Percentiles rank a stretch among this genome's conserved stretches.
phyloP scores from a whole-genome alignment of 2,329 filamentous ascomycete genomes.

The Xylaria sp. region DNA sequence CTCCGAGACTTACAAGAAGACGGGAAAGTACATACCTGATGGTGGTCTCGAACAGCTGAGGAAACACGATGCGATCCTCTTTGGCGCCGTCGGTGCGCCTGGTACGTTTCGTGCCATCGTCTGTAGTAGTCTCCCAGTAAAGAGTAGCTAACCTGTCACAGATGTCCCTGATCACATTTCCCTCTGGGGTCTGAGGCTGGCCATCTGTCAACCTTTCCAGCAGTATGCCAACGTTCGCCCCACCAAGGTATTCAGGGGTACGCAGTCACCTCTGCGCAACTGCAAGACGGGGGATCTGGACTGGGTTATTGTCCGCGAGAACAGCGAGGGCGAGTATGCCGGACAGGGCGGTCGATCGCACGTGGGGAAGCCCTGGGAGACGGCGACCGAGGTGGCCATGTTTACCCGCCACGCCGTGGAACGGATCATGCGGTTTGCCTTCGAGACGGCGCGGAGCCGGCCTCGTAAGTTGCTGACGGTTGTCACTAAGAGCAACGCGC shows the following conservation, averaged over 20 bases:
- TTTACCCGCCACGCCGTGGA: conserved; percentile 71
- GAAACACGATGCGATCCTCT: conserved; percentile 68
- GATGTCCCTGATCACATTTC: conserved; percentile 74
- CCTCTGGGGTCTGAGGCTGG: conserved; percentile 71
- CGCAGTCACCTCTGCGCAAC: conserved; percentile 65
- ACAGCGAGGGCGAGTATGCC: conserved; percentile 74
- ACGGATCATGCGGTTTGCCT: conserved; percentile 71
- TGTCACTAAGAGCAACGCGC: conserved; percentile 74
- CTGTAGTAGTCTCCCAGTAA: too few relatives aligned
- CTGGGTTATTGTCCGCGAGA: conserved; percentile 75
- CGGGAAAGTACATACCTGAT: conserved; percentile 72
- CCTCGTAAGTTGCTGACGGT: conserved; percentile 69
- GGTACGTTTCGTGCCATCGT: conserved; percentile 41
- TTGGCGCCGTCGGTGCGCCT: conserved; percentile 72
- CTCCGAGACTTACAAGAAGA: conserved; percentile 72
- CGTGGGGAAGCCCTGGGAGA: conserved; percentile 67
- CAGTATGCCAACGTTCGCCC: conserved; percentile 75
- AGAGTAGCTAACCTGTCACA: conserved; percentile 35
- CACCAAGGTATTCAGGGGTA: conserved; percentile 69
- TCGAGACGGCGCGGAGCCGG: conserved; percentile 67
- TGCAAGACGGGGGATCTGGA: conserved; percentile 63
- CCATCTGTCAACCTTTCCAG: conserved; percentile 72
- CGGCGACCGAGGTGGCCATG: conserved; percentile 70
- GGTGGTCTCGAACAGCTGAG: conserved; percentile 64
- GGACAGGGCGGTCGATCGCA: conserved; percentile 73